Percentiles rank a stretch among this genome's conserved stretches.
phyloP scores from a whole-genome alignment of 768 basidiomycete genomes.

The Agaricus subrufescens region DNA sequence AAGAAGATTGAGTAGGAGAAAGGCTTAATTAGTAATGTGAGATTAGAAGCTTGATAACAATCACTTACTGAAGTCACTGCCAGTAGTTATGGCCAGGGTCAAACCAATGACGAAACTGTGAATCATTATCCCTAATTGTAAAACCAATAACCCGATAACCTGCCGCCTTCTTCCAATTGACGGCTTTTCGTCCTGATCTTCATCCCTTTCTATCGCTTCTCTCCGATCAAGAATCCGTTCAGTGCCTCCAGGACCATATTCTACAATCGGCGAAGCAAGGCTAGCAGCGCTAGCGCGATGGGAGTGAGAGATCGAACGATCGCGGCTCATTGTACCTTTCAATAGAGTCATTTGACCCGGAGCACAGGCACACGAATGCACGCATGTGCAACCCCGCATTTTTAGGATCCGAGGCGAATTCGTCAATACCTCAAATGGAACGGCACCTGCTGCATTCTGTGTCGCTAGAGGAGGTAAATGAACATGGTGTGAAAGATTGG shows the following conservation, averaged over 20 bases:
- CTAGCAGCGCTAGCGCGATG: background rate
- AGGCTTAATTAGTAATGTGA: background rate
- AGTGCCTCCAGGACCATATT: background rate
- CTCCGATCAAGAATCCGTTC: background rate
- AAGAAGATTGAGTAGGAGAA: background rate
- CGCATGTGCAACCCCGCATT: constrained; percentile 12
- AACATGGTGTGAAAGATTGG: constrained; percentile 5
- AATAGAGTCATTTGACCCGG: background rate
- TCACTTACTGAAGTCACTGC: constrained; percentile 65
- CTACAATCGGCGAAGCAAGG: background rate
- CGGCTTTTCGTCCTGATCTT: constrained; percentile 18
- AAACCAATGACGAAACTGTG: constrained; percentile 79
- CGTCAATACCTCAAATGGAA: constrained; percentile 23
- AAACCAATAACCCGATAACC: constrained; percentile 73
- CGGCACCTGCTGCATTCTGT: constrained; percentile 6
- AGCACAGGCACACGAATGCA: constrained; percentile 3
- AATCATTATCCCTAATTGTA: constrained; percentile 85
- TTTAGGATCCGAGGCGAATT: constrained; percentile 26
- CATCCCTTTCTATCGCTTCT: constrained; percentile 12
- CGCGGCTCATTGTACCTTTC: background rate
- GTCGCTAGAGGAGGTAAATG: constrained; percentile 9
- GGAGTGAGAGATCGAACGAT: background rate
- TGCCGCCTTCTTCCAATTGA: constrained; percentile 54
- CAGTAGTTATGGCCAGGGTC: constrained; percentile 66
- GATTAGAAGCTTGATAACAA: background rate